phyloP scores from a whole-genome alignment of 495 filamentous ascomycete species.

The Talaromyces liani region DNA sequence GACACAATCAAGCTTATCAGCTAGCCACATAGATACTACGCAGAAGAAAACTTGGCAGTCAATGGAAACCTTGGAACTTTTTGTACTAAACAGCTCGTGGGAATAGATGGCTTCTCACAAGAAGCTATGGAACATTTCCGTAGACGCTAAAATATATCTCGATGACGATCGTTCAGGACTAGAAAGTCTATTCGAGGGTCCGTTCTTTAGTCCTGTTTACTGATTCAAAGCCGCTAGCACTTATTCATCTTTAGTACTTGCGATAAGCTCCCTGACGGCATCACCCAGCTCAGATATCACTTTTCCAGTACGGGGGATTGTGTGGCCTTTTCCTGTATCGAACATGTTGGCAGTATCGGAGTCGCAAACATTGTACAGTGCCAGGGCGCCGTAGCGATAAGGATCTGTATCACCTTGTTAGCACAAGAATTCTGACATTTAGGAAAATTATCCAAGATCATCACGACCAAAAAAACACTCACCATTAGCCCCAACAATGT shows the following conservation, averaged over 20 bases:
- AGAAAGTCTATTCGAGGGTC: not conserved
- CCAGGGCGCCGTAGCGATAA: slow-evolving; percentile 43
- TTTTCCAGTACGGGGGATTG: slow-evolving; percentile 42
- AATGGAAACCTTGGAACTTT: not conserved
- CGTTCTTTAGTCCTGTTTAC: not conserved
- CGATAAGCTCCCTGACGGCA: slow-evolving; percentile 18
- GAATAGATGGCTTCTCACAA: not conserved
- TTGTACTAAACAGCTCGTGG: not conserved
- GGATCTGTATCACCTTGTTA: slow-evolving; percentile 29
- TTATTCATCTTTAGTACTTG: not conserved
- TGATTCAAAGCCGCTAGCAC: not conserved
- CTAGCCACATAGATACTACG: not conserved
- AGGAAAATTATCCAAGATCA: not conserved
- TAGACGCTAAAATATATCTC: not conserved
- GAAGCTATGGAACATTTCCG: not conserved
- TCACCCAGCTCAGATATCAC: slow-evolving; percentile 20
- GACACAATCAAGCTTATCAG: not conserved
- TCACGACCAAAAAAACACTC: not conserved
- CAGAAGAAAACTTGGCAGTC: not conserved
- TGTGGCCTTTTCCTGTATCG: slow-evolving; percentile 50
- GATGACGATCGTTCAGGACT: not conserved
- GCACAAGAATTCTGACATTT: not conserved
- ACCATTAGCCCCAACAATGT: slow-evolving; percentile 48
- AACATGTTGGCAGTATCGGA: slow-evolving; percentile 40
- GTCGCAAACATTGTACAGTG: slow-evolving; percentile 50